Evolutionary conservation across 352 stramenopile species (phyloP).

Genomic region (Phytopythium sindhum): DNA sequence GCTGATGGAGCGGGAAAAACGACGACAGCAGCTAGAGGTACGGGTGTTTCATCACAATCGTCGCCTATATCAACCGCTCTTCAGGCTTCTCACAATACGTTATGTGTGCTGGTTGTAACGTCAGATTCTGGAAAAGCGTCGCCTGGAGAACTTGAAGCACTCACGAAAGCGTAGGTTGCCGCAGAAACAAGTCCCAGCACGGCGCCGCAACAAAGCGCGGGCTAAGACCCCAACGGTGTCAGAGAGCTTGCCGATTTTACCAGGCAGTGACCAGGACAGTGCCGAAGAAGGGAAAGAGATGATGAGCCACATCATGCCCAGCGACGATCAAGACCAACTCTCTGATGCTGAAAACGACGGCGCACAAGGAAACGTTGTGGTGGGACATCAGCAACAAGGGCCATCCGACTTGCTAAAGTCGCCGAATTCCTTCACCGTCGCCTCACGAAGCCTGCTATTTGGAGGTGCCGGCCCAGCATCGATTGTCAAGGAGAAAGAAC

Average conservation of each 20-base stretch:
- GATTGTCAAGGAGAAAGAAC: not conserved
- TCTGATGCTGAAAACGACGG: slow-evolving; percentile 9
- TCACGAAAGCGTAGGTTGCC: slow-evolving; percentile 4
- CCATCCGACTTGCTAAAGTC: not conserved
- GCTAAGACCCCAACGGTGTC: not conserved
- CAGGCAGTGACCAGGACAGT: not conserved
- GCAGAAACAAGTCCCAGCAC: slow-evolving; percentile 6
- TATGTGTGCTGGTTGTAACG: not conserved
- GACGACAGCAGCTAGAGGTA: slow-evolving; percentile 52
- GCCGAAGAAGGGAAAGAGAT: not conserved
- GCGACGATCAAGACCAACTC: not conserved
- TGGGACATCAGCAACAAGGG: not conserved
- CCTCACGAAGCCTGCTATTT: not conserved
- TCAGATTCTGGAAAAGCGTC: slow-evolving; percentile 24
- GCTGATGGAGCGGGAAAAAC: slow-evolving; percentile 34
- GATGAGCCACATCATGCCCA: not conserved
- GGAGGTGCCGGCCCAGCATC: slow-evolving; percentile 4
- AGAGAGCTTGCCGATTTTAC: not conserved
- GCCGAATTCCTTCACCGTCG: not conserved
- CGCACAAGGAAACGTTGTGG: not conserved
- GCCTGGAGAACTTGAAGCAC: slow-evolving; percentile 21
- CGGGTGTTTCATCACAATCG: not conserved
- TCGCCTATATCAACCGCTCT: not conserved
- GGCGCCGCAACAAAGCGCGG: slow-evolving; percentile 3
- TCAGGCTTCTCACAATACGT: not conserved